Evolutionary conservation across 2,329 filamentous ascomycete genomes (phyloP), one percentile per base, ranked within the genome.

Genomic region (Botryotinia globosa): DNA sequence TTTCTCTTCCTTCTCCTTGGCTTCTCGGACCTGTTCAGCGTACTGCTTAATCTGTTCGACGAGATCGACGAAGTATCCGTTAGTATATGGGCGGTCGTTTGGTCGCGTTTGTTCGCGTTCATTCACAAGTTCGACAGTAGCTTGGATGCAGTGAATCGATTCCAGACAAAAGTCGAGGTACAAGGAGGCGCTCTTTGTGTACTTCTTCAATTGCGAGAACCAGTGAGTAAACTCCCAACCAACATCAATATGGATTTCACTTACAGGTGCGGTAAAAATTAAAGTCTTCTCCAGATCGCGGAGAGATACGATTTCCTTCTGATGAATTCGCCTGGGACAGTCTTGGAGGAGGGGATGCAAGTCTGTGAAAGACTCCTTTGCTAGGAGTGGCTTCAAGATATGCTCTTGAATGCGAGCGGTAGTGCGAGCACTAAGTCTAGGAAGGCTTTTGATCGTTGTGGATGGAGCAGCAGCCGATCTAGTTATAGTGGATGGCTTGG

Each of bases 1-100:
- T 75, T 88, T 85, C 74, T 85, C 86, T 80, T 88, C 85, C 79
- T 89, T 90, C 79, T 91, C 88, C 80, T 93, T 91, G 76, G 90
- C 89, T 77, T 90, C 90, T 76, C 91, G 90, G 79, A 98, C 90
- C 81, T 96, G 92, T 79, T 90, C 89, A 74, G 94, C 94, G 88
- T 97, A 97, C 81, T 93, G 89, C 81, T 91, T 89, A 79, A 98
- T 94, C 88, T 98, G 94, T 82, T 97, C 93, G 82, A 97, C 91
- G 74, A 98, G 90, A 85, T 98, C 95, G 84, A 98, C 91, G 82
- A 98, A 98, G 84, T 98, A 98, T 81, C 93, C 93, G 87, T 92
- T 94, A 87, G 91, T 96, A 86, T 98, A 98, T 77, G 94, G 94
- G 79, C 92, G 91, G 83, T 98, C 95, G 83, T 89, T 86, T 74